phyloP scores from a whole-genome alignment of 2,329 filamentous ascomycete genomes.

The Ceratocystiopsis brevicomis region DNA sequence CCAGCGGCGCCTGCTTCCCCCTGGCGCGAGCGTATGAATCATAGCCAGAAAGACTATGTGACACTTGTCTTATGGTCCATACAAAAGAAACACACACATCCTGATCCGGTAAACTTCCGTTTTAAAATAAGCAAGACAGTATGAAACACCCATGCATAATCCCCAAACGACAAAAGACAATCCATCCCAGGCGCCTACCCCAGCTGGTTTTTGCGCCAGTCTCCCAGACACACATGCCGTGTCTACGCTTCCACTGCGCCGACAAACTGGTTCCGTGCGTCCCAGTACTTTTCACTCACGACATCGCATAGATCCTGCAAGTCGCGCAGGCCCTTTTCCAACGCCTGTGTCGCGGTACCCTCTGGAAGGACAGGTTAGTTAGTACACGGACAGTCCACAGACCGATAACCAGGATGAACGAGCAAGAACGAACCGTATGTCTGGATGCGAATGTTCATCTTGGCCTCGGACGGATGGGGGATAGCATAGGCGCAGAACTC shows the following conservation, averaged over 20 bases:
- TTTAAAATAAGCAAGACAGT: no score
- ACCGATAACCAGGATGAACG: not conserved
- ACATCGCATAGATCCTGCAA: slow-evolving; percentile 85
- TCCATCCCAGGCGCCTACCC: no score
- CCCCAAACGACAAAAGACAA: no score
- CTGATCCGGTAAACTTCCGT: no score
- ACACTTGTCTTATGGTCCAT: no score
- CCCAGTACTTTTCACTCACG: slow-evolving; percentile 73
- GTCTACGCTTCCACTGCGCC: slow-evolving; percentile 2
- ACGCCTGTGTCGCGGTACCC: slow-evolving; percentile 61
- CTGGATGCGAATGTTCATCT: slow-evolving; percentile 96
- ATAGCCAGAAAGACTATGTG: no score
- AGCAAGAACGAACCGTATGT: slow-evolving; percentile 52
- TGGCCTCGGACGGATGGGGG: slow-evolving; percentile 83
- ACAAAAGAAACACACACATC: no score
- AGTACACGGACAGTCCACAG: not conserved
- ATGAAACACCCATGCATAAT: no score
- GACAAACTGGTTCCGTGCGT: slow-evolving; percentile 41
- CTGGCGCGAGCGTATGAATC: no score
- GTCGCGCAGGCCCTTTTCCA: slow-evolving; percentile 79
- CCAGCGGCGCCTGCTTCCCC: no score
- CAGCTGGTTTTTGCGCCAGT: no score
- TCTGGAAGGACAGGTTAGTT: slow-evolving; percentile 34
- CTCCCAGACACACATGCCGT: not conserved
- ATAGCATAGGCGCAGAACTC: slow-evolving; percentile 98